These are phyloP conservation scores for Calonectria honghensis DNA, from an alignment of 2,329 filamentous ascomycete genomes.

Conservation along the genomic window DNA sequence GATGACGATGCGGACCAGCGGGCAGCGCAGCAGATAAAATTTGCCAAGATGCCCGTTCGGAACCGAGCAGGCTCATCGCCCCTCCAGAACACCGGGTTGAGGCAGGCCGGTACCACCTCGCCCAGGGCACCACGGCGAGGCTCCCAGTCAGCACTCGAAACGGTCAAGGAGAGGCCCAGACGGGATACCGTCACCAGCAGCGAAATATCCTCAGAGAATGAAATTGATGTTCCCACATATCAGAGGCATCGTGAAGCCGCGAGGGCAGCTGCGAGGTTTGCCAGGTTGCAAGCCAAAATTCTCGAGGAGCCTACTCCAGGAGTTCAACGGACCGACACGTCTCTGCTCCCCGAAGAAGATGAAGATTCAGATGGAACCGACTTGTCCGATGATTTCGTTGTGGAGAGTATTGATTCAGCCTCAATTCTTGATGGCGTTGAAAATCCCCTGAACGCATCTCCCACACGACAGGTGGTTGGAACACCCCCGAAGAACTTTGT, in stretches of 20 bases:
- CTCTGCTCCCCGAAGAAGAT: slow-evolving; percentile 74
- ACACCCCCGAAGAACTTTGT: slow-evolving; percentile 77
- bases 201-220: slow-evolving; percentile 89
- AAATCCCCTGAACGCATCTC: slow-evolving; percentile 73
- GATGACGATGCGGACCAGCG: slow-evolving; percentile 86
- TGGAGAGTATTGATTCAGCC: slow-evolving; percentile 80
- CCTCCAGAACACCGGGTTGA: slow-evolving; percentile 79
- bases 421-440: slow-evolving; percentile 81
- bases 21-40: slow-evolving; percentile 93
- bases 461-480: slow-evolving; percentile 76
- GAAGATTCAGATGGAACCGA: slow-evolving; percentile 79
- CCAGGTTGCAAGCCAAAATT: slow-evolving; percentile 62
- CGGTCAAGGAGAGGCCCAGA: slow-evolving; percentile 80
- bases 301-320: slow-evolving; percentile 62
- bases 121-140: slow-evolving; percentile 75
- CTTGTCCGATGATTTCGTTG: slow-evolving; percentile 77
- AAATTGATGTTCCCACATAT: slow-evolving; percentile 80
- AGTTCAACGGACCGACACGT: slow-evolving; percentile 67
- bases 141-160: slow-evolving; percentile 82
- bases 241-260: slow-evolving; percentile 78
- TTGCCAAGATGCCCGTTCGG: slow-evolving; percentile 94
- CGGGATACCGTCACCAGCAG: slow-evolving; percentile 88
- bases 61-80: slow-evolving; percentile 92
- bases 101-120: slow-evolving; percentile 70
- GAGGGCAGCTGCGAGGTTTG: slow-evolving; percentile 70